A percentile compares a stretch with the other conserved stretches of the same genome.
phyloP scores from a whole-genome alignment of 2,329 filamentous ascomycete species.

The Tolypocladium cylindrosporum region DNA sequence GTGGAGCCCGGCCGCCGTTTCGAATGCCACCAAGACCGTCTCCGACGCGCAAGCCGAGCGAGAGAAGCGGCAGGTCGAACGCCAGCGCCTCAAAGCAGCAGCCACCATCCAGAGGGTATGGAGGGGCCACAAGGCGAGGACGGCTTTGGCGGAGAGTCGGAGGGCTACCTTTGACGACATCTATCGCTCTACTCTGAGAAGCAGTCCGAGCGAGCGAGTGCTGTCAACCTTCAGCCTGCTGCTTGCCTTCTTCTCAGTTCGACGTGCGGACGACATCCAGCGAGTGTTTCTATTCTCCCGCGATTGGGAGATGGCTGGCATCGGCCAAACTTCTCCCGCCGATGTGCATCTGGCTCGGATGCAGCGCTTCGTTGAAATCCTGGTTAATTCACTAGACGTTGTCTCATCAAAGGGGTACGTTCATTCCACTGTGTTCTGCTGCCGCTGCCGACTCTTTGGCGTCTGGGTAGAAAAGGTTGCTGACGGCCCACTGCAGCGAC shows the following conservation, averaged over 20 bases:
- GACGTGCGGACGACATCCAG: conserved; percentile 33
- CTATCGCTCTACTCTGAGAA: conserved; percentile 30
- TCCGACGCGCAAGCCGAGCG: conserved; percentile 83
- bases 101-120: conserved; percentile 69
- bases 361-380: conserved; percentile 22
- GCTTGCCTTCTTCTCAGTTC: conserved; percentile 37
- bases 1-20: conserved; percentile 45
- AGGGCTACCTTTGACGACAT: conserved; percentile 53
- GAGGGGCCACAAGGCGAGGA: conserved; percentile 64
- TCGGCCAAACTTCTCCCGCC: conserved; percentile 22
- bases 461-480: background rate
- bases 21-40: conserved; percentile 65
- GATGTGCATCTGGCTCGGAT: conserved; percentile 19
- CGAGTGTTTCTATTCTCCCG: conserved; percentile 35
- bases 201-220: conserved; percentile 24
- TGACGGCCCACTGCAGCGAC: background rate
- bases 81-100: conserved; percentile 64
- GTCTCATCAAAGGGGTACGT: conserved; percentile 14
- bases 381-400: conserved; percentile 23
- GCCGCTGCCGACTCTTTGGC: background rate
- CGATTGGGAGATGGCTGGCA: conserved; percentile 29
- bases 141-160: conserved; percentile 43
- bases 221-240: conserved; percentile 35
- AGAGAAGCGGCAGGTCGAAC: conserved; percentile 67
- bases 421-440: background rate